These are phyloP conservation scores for Suhomyces wounanorum DNA, from an alignment of 1,139 yeast genomes.

Conservation along the genomic window DNA sequence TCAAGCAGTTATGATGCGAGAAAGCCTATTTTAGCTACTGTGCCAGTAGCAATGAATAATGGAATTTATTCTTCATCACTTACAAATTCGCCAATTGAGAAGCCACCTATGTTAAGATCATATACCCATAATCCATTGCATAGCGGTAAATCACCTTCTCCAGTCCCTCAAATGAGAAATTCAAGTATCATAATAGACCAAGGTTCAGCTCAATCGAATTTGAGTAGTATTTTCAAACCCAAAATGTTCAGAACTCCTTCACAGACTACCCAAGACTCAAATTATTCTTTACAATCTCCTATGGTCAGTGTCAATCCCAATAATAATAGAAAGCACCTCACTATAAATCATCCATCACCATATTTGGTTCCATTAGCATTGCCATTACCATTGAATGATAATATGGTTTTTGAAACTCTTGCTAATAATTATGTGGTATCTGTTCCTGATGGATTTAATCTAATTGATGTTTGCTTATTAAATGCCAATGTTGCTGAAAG, in stretches of 20 bases:
- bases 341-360: constrained; percentile 38
- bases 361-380: constrained; percentile 47
- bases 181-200: constrained; percentile 10
- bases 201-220: constrained; percentile 2
- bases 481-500: constrained; percentile 62
- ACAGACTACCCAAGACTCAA: constrained; percentile 42
- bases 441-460: constrained; percentile 51
- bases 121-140: constrained; percentile 18
- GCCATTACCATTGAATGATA: constrained; percentile 48
- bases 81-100: constrained; percentile 30
- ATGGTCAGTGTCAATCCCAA: constrained; percentile 11
- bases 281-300: constrained; percentile 22
- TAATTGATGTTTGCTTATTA: constrained; percentile 56
- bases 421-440: constrained; percentile 44
- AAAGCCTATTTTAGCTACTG: constrained; percentile 22
- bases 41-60: constrained; percentile 22
- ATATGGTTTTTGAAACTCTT: constrained; percentile 41
- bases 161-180: constrained; percentile 17
- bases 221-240: constrained; percentile 24
- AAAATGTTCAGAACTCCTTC: constrained; percentile 35
- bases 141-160: constrained; percentile 20
- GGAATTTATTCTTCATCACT: constrained; percentile 19
- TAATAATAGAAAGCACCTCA: constrained; percentile 13
- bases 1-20: constrained; percentile 10
- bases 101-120: constrained; percentile 19